These are phyloP conservation scores for Tulasnella sp. DNA, from an alignment of 768 basidiomycete genomes.

Conservation along the genomic window DNA sequence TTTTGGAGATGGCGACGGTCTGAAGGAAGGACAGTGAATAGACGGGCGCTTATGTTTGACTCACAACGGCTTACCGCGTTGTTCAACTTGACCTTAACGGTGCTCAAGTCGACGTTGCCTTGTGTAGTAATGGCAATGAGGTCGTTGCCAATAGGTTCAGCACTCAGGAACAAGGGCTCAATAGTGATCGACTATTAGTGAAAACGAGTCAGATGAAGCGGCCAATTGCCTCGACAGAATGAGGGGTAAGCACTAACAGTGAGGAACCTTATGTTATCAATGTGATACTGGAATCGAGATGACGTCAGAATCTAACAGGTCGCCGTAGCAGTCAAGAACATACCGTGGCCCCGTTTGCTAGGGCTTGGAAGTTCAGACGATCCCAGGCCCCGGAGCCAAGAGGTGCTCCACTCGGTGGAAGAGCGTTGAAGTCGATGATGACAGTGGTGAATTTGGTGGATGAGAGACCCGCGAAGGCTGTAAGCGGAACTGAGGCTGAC, in stretches of 20 bases:
- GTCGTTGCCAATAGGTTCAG: slow-evolving; percentile 50
- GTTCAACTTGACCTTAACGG: slow-evolving; percentile 43
- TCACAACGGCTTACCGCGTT: slow-evolving; percentile 38
- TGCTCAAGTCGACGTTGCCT: slow-evolving; percentile 47
- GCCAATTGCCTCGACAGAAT: neutral
- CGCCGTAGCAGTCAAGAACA: neutral
- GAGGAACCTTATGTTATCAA: slow-evolving; percentile 51
- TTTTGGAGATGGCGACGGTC: slow-evolving; percentile 41
- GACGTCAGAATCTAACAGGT: neutral
- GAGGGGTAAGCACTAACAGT: slow-evolving; percentile 35
- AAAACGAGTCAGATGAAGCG: neutral
- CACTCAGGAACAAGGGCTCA: slow-evolving; percentile 49
- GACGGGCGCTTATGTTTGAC: neutral
- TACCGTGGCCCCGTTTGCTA: slow-evolving; percentile 45
- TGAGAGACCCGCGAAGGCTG: slow-evolving; percentile 43
- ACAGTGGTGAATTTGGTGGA: slow-evolving; percentile 46
- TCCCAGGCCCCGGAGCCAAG: slow-evolving; percentile 48
- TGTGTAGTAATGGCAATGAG: slow-evolving; percentile 50
- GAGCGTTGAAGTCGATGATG: slow-evolving; percentile 47
- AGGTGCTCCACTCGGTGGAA: slow-evolving; percentile 43
- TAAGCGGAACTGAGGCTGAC: slow-evolving; percentile 45
- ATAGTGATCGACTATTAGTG: slow-evolving; percentile 44
- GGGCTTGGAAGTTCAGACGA: slow-evolving; percentile 50
- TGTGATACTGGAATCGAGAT: slow-evolving; percentile 34
- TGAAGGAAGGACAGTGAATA: slow-evolving; percentile 28